These are phyloP conservation scores for Amauroascus verrucosus DNA, from an alignment of 2,329 filamentous ascomycete genomes.

Conservation along the genomic window DNA sequence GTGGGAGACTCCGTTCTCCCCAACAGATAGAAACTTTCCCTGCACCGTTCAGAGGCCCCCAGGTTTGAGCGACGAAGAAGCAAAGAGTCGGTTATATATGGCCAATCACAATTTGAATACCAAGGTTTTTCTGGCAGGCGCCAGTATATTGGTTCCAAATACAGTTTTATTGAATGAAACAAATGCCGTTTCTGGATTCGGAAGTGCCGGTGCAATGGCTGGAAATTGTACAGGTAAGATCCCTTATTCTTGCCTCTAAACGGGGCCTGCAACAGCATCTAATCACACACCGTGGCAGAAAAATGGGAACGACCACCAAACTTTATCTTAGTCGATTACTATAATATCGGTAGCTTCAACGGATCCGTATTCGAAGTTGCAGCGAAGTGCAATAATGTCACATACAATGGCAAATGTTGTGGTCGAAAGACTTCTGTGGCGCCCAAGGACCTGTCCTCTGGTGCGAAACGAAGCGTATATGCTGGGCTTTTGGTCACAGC, in stretches of 20 bases:
- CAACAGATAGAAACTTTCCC: slow-evolving; percentile 57
- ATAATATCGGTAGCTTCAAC: slow-evolving; percentile 57
- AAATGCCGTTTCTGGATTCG: slow-evolving; percentile 55
- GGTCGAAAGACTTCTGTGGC: slow-evolving; percentile 18
- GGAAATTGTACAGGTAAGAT: slow-evolving; percentile 49
- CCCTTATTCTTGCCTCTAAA: background rate
- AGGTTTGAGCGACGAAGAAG: slow-evolving; percentile 44
- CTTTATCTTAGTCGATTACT: slow-evolving; percentile 75
- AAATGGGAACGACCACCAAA: slow-evolving; percentile 61
- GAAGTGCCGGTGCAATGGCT: slow-evolving; percentile 56
- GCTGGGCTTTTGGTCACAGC: background rate
- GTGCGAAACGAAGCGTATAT: background rate
- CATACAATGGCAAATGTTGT: slow-evolving; percentile 45
- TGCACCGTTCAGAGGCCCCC: slow-evolving; percentile 72
- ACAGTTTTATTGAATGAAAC: slow-evolving; percentile 59
- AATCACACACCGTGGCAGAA: slow-evolving; percentile 26
- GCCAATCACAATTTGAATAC: slow-evolving; percentile 88
- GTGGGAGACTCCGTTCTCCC: slow-evolving; percentile 87
- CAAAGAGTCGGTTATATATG: slow-evolving; percentile 60
- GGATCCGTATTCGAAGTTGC: slow-evolving; percentile 71
- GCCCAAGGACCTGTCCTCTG: background rate
- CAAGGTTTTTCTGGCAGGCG: slow-evolving; percentile 56
- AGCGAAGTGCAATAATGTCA: slow-evolving; percentile 61
- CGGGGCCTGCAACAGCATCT: slow-evolving; percentile 8
- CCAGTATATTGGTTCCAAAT: slow-evolving; percentile 60